These are phyloP conservation scores for Helminthosporium solani DNA, from an alignment of 2,329 filamentous ascomycete genomes.

Conservation along the genomic window DNA sequence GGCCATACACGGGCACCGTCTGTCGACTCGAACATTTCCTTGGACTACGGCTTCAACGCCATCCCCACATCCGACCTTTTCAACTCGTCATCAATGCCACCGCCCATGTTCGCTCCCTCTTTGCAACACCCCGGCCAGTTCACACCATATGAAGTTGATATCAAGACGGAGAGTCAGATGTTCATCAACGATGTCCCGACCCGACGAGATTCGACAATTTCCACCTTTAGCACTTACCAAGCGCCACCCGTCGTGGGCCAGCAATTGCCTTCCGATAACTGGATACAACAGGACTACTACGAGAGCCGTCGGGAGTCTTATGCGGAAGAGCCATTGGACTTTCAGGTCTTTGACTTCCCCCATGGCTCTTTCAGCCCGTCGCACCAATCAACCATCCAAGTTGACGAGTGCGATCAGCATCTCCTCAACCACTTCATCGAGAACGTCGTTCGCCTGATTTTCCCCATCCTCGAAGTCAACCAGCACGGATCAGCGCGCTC, in stretches of 20 bases:
- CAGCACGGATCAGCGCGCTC: conserved; percentile 79
- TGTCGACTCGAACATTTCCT: conserved; percentile 74
- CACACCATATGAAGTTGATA: conserved; percentile 87
- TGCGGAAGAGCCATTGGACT: conserved; percentile 57
- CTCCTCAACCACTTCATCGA: conserved; percentile 89
- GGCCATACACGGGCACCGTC: conserved; percentile 71
- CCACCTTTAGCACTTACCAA: conserved; percentile 89
- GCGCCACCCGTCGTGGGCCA: conserved; percentile 71
- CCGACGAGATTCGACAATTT: conserved; percentile 80
- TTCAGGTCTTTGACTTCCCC: conserved; percentile 81
- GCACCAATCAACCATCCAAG: conserved; percentile 71
- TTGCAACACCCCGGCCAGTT: conserved; percentile 60
- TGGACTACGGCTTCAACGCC: conserved; percentile 67
- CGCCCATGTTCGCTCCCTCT: conserved; percentile 45
- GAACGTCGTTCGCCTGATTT: conserved; percentile 82
- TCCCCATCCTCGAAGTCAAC: conserved; percentile 87
- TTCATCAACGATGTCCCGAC: conserved; percentile 89
- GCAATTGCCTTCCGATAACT: conserved; percentile 66
- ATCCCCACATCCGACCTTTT: conserved; percentile 55
- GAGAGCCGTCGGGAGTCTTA: conserved; percentile 69
- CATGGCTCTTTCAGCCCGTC: conserved; percentile 63
- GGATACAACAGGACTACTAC: conserved; percentile 71
- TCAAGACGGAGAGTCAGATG: conserved; percentile 93
- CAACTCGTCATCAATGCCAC: conserved; percentile 61
- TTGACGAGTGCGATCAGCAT: conserved; percentile 84